Percentiles rank a stretch among this genome's conserved stretches.
Evolutionary conservation across 73 alveolate species (phyloP).

Genomic region (Paramecium biaurelia): DNA sequence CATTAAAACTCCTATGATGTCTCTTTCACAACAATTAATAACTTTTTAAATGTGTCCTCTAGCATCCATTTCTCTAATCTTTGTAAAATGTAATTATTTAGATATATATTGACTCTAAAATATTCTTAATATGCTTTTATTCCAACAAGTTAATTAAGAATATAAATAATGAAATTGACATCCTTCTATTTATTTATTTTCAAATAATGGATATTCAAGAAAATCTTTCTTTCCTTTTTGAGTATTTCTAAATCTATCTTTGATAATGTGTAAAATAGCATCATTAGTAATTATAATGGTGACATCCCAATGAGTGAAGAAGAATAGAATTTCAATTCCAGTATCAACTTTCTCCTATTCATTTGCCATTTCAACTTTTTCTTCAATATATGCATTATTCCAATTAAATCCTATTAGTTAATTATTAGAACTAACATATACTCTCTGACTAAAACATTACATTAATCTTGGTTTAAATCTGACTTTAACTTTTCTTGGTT

Average conservation of each 20-base stretch:
- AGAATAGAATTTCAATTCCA: background rate
- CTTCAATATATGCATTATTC: constrained; percentile 25
- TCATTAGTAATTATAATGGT: background rate
- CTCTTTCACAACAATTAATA: constrained; percentile 7
- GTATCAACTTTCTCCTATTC: background rate
- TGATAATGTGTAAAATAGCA: background rate
- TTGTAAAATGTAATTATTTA: background rate
- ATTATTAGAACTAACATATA: background rate
- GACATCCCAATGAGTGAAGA: background rate
- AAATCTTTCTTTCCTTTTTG: background rate
- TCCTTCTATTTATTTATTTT: background rate
- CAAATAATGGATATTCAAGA: constrained; percentile 1
- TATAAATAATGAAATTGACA: background rate
- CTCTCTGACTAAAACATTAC: background rate
- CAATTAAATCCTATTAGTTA: background rate
- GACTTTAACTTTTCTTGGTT: background rate
- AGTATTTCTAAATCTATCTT: background rate
- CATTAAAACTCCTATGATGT: background rate
- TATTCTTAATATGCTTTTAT: background rate
- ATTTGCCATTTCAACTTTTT: background rate
- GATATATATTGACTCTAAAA: background rate
- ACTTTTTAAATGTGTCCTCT: background rate
- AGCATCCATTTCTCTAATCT: background rate
- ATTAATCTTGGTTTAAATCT: constrained; percentile 3
- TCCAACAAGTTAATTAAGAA: background rate